Evolutionary conservation across 2,329 filamentous ascomycete species (phyloP).

Genomic region (Pezicula radicicola): DNA sequence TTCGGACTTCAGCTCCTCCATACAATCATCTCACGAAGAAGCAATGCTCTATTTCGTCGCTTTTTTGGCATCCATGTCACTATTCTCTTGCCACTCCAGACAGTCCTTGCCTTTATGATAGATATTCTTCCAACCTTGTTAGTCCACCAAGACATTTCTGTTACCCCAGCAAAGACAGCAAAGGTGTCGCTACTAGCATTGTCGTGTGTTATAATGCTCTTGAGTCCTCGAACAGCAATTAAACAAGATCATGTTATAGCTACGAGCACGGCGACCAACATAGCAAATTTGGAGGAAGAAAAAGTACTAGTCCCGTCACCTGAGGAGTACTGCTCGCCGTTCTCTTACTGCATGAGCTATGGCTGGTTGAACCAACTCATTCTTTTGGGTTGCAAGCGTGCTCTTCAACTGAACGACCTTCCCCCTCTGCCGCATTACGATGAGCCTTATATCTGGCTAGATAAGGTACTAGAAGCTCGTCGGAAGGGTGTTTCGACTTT

Average conservation of each 20-base stretch:
- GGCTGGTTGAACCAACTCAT: neutral
- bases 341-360: neutral
- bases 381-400: neutral
- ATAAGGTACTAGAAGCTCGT: neutral
- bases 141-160: neutral
- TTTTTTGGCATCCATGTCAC: neutral
- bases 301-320: neutral
- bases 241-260: neutral
- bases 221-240: neutral
- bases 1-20: neutral
- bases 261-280: neutral
- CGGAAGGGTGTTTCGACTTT: neutral
- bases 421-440: neutral
- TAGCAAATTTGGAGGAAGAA: neutral
- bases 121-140: neutral
- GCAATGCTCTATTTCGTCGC: neutral
- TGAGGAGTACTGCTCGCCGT: neutral
- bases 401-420: neutral
- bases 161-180: neutral
- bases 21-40: neutral
- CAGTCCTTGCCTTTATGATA: neutral
- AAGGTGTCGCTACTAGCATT: neutral
- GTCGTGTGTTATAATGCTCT: neutral
- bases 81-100: neutral
- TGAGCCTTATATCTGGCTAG: neutral